Evolutionary conservation across 2,329 filamentous ascomycete species (phyloP).

Genomic region (Phaeosphaeria sp.): DNA sequence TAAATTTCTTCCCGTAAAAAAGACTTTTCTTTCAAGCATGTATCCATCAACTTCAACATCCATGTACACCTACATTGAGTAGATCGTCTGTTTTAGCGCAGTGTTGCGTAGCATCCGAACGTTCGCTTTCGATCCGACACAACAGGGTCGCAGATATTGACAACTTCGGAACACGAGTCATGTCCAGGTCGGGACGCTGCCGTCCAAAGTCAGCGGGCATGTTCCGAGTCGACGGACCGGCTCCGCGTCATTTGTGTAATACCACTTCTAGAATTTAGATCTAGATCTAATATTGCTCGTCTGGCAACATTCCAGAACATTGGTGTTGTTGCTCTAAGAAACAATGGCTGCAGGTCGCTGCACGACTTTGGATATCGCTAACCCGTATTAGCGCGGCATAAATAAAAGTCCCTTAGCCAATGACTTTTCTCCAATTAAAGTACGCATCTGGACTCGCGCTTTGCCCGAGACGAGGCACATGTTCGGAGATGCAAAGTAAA

Average conservation of each 20-base stretch:
- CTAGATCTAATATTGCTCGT: not conserved
- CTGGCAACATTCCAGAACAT: not conserved
- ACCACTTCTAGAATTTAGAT: not conserved
- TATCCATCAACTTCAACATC: too few relatives aligned
- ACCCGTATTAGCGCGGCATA: not conserved
- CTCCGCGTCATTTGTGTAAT: not conserved
- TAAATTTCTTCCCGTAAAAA: too few relatives aligned
- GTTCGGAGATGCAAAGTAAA: not conserved
- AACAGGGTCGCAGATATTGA: too few relatives aligned
- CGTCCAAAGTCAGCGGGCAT: not conserved
- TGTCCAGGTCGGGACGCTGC: too few relatives aligned
- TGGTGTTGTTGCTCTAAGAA: not conserved
- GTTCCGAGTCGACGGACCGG: not conserved
- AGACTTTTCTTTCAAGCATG: too few relatives aligned
- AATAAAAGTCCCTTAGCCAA: not conserved
- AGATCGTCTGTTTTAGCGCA: too few relatives aligned
- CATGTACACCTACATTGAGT: too few relatives aligned
- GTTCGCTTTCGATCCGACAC: too few relatives aligned
- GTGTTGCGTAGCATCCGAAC: too few relatives aligned
- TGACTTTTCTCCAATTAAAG: not conserved
- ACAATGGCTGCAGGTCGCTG: not conserved
- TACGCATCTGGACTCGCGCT: too few relatives aligned
- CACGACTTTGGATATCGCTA: not conserved
- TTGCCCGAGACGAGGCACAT: not conserved
- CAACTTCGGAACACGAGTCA: too few relatives aligned